Conservation (phyloP, 805 yeast genomes). For the Candida sphagnicola region DNA sequence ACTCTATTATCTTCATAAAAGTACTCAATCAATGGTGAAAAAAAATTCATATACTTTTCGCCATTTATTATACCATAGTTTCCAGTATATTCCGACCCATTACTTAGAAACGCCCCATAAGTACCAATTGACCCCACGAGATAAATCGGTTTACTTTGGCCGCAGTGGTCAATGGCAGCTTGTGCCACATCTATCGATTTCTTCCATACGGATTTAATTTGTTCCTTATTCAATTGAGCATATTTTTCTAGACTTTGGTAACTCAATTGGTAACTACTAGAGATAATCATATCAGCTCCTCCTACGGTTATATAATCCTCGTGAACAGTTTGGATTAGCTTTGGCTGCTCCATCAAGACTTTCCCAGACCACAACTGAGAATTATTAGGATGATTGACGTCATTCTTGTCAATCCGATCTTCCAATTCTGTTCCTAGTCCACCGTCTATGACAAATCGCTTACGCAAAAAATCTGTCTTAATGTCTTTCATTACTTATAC, state of each 20-base stretch:
- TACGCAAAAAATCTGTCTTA: background rate
- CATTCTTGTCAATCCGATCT: conserved; percentile 31
- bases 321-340: conserved; percentile 45
- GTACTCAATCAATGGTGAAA: conserved; percentile 37
- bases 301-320: conserved; percentile 40
- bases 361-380: conserved; percentile 61
- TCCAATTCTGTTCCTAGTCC: conserved; percentile 66
- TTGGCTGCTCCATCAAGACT: conserved; percentile 43
- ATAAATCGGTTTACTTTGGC: conserved; percentile 8
- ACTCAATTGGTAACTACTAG: conserved; percentile 62
- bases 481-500: conserved; percentile 9
- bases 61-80: conserved; percentile 43
- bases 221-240: conserved; percentile 13
- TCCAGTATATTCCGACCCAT: conserved; percentile 74
- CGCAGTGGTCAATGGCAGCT: conserved; percentile 12
- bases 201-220: conserved; percentile 17
- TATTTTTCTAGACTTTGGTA: conserved; percentile 31
- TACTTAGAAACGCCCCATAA: conserved; percentile 64
- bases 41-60: conserved; percentile 46
- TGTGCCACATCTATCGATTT: conserved; percentile 20
- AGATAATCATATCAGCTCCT: conserved; percentile 55
- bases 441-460: conserved; percentile 44
- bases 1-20: conserved; percentile 37
- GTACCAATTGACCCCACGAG: conserved; percentile 74
- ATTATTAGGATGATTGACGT: conserved; percentile 18